phyloP scores from a whole-genome alignment of 1,284 basidiomycete species.

The Rhizopogon parksii region DNA sequence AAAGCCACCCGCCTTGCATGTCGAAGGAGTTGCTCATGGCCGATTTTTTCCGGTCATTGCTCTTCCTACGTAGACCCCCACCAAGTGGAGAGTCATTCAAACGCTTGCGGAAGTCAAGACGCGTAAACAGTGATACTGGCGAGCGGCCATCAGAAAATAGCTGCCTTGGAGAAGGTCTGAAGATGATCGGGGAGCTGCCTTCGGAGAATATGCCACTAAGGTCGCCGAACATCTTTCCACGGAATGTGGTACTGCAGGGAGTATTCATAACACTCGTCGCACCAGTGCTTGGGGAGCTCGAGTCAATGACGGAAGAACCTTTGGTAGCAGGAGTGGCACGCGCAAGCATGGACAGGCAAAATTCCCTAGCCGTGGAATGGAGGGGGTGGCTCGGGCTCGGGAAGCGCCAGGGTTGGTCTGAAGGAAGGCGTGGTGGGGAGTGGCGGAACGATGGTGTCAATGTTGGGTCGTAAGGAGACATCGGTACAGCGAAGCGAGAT shows the following conservation, averaged over 20 bases:
- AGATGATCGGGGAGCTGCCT: constrained; percentile 29
- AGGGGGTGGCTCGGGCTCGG: constrained; percentile 66
- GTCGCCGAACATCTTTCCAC: constrained; percentile 23
- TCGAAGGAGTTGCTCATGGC: constrained; percentile 37
- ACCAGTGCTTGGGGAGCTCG: constrained; percentile 28
- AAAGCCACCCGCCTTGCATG: constrained; percentile 37
- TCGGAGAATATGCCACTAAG: constrained; percentile 12
- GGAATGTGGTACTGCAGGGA: constrained; percentile 22
- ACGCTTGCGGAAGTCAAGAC: constrained; percentile 27
- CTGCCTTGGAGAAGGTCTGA: constrained; percentile 33
- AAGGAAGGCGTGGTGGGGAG: constrained; percentile 60
- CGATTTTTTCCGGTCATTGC: constrained; percentile 28
- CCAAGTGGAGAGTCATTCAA: constrained; percentile 29
- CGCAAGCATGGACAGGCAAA: constrained; percentile 58
- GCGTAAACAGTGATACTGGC: constrained; percentile 23
- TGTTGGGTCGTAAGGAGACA: constrained; percentile 66
- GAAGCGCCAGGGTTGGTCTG: constrained; percentile 71
- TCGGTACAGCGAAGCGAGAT: constrained; percentile 34
- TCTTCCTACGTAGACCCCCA: constrained; percentile 23
- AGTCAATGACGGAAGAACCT: constrained; percentile 14
- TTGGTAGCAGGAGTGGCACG: constrained; percentile 35
- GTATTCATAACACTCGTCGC: constrained; percentile 25
- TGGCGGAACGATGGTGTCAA: constrained; percentile 68
- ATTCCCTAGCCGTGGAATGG: constrained; percentile 51
- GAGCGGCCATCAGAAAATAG: constrained; percentile 31